These are phyloP conservation scores for Quercus variabilis DNA, from an alignment of 306 rosid species.

Conservation along the genomic window DNA sequence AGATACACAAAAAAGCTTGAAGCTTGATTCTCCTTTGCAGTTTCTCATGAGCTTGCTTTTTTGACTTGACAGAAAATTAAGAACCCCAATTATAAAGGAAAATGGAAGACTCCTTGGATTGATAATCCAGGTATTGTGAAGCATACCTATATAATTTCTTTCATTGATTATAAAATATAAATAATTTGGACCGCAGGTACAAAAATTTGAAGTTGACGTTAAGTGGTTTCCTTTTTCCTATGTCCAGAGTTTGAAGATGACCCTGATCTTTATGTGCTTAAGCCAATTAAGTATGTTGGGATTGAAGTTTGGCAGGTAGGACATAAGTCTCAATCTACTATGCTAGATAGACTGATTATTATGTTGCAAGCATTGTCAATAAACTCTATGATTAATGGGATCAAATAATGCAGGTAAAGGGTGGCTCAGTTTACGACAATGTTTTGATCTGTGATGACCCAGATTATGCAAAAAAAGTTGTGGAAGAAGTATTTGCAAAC, in stretches of 20 bases:
- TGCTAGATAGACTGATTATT: neutral
- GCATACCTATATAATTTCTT: slow-evolving; percentile 6
- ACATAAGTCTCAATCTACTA: slow-evolving; percentile 6
- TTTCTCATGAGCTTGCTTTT: slow-evolving; percentile 18
- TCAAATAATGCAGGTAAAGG: slow-evolving; percentile 45
- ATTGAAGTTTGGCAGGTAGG: slow-evolving; percentile 67
- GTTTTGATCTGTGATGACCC: slow-evolving; percentile 55
- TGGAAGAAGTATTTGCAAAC: slow-evolving; percentile 45
- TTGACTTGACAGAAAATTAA: slow-evolving; percentile 34
- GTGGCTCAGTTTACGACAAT: slow-evolving; percentile 55
- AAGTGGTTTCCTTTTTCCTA: slow-evolving; percentile 11
- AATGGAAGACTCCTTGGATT: slow-evolving; percentile 58
- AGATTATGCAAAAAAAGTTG: slow-evolving; percentile 55
- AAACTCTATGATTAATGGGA: neutral
- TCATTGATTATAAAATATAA: slow-evolving; percentile 7
- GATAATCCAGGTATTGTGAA: slow-evolving; percentile 50
- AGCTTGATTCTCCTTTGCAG: neutral
- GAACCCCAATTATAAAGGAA: slow-evolving; percentile 62
- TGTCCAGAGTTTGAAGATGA: slow-evolving; percentile 56
- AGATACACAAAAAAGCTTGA: slow-evolving; percentile 7
- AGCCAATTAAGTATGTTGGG: slow-evolving; percentile 55
- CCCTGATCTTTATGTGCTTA: slow-evolving; percentile 60
- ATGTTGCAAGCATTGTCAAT: slow-evolving; percentile 11
- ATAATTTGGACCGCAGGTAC: neutral
- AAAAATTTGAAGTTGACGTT: neutral